Evolutionary conservation across 352 stramenopile genomes (phyloP).

Genomic region (Pythium volutum): DNA sequence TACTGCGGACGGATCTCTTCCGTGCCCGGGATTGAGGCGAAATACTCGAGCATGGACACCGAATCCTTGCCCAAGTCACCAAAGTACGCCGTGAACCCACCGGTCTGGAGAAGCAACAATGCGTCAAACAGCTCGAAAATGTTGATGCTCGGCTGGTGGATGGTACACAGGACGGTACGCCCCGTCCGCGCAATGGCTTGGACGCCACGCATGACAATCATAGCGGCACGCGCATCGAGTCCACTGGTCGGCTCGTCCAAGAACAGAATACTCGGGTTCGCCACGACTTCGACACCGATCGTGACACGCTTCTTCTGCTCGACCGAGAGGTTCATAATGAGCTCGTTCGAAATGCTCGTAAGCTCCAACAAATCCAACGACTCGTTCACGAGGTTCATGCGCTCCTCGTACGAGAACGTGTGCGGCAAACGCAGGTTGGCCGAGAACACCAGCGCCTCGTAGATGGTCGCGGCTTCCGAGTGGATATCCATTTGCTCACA

Average conservation of each 20-base stretch:
- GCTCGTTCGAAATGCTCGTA: conserved; percentile 35
- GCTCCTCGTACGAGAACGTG: conserved; percentile 35
- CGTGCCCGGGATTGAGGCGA: conserved; percentile 75
- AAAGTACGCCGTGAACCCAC: conserved; percentile 74
- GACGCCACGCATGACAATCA: conserved; percentile 89
- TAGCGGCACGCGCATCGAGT: conserved; percentile 80
- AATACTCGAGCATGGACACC: conserved; percentile 85
- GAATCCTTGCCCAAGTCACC: conserved; percentile 85
- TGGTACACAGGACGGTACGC: conserved; percentile 80
- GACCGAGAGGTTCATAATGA: conserved; percentile 77
- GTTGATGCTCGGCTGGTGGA: conserved; percentile 63
- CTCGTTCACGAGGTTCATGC: conserved; percentile 49
- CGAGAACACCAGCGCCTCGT: conserved; percentile 90
- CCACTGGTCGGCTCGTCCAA: conserved; percentile 91
- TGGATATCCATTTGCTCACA: conserved; percentile 87
- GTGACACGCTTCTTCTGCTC: conserved; percentile 92
- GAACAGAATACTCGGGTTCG: conserved; percentile 93
- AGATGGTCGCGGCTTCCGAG: conserved; percentile 77
- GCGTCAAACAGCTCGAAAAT: conserved; percentile 93
- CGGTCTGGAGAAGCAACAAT: conserved; percentile 78
- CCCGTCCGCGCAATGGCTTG: conserved; percentile 82
- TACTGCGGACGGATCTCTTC: conserved; percentile 68
- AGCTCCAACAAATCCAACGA: conserved; percentile 62
- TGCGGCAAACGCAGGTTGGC: conserved; percentile 78
- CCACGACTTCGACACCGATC: conserved; percentile 90